Percentiles rank a stretch among this genome's conserved stretches.
Evolutionary conservation across 2,329 filamentous ascomycete species (phyloP).

Genomic region (Cytospora chrysosperma): DNA sequence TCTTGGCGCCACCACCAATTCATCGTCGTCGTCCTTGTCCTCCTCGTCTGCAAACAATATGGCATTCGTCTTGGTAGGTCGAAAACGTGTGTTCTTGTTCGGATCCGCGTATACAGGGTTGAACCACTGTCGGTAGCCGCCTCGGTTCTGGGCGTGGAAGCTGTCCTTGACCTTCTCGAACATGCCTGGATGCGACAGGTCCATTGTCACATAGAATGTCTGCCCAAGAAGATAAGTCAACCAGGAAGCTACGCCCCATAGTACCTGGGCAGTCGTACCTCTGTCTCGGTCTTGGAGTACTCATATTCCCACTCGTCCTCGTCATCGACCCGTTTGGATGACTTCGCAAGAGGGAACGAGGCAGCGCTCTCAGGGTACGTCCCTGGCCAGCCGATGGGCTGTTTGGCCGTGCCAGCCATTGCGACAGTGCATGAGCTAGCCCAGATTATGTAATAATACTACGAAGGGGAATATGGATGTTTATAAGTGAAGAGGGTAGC

Average conservation of each 20-base stretch:
- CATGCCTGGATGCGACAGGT: conserved; percentile 61
- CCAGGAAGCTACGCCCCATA: no score
- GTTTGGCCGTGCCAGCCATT: conserved; percentile 25
- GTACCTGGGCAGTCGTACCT: conserved; percentile 42
- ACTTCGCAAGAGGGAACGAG: conserved; percentile 16
- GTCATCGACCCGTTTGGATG: conserved; percentile 35
- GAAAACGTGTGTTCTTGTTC: conserved; percentile 23
- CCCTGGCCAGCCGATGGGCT: conserved; percentile 22
- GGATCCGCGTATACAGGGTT: conserved; percentile 31
- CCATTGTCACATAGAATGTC: conserved; percentile 64
- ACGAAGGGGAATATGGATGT: not conserved
- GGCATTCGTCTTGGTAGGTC: conserved; percentile 23
- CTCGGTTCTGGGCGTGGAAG: conserved; percentile 39
- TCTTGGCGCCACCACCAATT: conserved; percentile 7
- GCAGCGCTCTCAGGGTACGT: conserved; percentile 11
- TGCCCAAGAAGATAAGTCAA: conserved; percentile 32
- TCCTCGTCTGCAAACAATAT: conserved; percentile 25
- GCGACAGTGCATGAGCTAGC: not conserved
- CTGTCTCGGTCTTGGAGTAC: conserved; percentile 62
- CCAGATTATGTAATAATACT: not conserved
- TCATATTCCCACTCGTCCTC: conserved; percentile 67
- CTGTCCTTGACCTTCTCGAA: conserved; percentile 43
- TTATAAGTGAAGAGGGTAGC: not conserved
- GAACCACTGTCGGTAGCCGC: conserved; percentile 45
- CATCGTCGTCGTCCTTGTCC: conserved; percentile 25